Percentiles rank a stretch among this genome's conserved stretches.
These are phyloP conservation scores for Alternaria solani DNA, from an alignment of 2,329 filamentous ascomycete species.

Conservation along the genomic window DNA sequence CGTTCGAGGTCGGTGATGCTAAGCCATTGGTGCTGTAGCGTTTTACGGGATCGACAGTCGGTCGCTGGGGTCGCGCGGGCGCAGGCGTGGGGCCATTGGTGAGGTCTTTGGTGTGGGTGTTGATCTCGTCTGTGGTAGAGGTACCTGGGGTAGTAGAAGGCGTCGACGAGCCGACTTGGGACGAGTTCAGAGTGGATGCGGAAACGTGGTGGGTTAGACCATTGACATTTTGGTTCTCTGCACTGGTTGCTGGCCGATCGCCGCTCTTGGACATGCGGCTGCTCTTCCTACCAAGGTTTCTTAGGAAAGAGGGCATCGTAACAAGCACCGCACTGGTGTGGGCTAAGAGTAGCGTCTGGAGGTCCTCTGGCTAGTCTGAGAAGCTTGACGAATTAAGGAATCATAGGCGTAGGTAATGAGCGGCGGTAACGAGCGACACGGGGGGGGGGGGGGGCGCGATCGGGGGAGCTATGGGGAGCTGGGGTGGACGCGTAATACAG, in stretches of 20 bases:
- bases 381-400: neutral
- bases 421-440: constrained; percentile 27
- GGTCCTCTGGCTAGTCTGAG: neutral
- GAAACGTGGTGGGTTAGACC: constrained; percentile 64
- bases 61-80: constrained; percentile 55
- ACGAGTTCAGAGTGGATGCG: constrained; percentile 67
- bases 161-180: constrained; percentile 70
- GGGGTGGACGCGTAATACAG: constrained; percentile 38
- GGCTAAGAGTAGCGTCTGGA: neutral
- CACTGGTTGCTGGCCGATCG: constrained; percentile 24
- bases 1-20: constrained; percentile 60
- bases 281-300: constrained; percentile 78
- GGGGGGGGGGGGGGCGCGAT: constrained; percentile 11
- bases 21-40: constrained; percentile 67
- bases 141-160: constrained; percentile 72
- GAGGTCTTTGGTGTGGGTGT: constrained; percentile 63
- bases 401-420: constrained; percentile 16
- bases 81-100: constrained; percentile 59
- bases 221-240: constrained; percentile 30
- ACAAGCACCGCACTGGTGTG: constrained; percentile 20
- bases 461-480: constrained; percentile 20
- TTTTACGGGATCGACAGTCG: constrained; percentile 53
- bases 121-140: constrained; percentile 74
- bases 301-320: constrained; percentile 70
- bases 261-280: constrained; percentile 66